phyloP scores from a whole-genome alignment of 257 asterid genomes.

The Solanum pimpinellifolium region DNA sequence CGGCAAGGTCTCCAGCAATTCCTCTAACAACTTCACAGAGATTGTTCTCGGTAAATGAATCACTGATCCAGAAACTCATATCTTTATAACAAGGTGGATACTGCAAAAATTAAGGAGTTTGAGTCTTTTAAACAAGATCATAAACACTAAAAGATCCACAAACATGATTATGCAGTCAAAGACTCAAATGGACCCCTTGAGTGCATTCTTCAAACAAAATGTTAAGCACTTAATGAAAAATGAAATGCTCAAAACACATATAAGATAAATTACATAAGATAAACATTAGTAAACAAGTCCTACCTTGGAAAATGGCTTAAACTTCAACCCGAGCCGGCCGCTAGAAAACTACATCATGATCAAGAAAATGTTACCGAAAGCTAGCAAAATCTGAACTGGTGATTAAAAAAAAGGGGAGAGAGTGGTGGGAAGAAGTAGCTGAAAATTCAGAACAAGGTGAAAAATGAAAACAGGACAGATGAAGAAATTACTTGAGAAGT shows the following conservation, averaged over 20 bases:
- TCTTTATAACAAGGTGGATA: conserved; percentile 91
- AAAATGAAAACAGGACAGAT: background rate
- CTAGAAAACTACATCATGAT: conserved; percentile 46
- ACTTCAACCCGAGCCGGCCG: conserved; percentile 79
- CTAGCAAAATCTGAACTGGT: background rate
- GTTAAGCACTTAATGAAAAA: background rate
- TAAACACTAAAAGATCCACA: background rate
- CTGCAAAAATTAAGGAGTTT: conserved; percentile 28
- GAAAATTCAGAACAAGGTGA: background rate
- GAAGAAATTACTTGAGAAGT: conserved; percentile 72
- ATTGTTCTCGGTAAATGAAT: conserved; percentile 74
- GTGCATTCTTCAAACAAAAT: background rate
- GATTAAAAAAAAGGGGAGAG: background rate
- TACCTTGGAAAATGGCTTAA: conserved; percentile 89
- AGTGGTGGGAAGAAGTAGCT: background rate
- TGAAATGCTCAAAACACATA: background rate
- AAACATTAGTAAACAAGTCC: background rate
- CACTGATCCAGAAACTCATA: conserved; percentile 89
- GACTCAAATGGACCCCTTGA: background rate
- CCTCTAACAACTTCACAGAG: conserved; percentile 87
- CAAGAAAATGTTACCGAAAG: background rate
- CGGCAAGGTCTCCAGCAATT: conserved; percentile 82
- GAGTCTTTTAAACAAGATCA: background rate
- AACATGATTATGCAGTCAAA: background rate
- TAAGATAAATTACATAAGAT: background rate